Evolutionary conservation across 495 filamentous ascomycete species (phyloP).

Genomic region (Pyronema domesticum): DNA sequence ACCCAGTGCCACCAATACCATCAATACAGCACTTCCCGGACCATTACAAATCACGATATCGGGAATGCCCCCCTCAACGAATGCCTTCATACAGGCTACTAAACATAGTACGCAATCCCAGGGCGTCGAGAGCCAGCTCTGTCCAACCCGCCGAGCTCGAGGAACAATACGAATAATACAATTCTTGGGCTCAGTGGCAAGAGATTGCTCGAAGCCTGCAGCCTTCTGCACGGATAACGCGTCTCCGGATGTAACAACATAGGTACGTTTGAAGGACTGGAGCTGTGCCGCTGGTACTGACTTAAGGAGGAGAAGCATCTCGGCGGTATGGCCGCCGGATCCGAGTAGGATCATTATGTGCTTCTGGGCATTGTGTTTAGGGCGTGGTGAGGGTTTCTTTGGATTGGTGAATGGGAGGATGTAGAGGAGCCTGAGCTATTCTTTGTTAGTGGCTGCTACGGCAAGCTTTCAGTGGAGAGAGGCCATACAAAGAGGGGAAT

Average conservation of each 20-base stretch:
- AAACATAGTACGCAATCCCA: conserved; percentile 17
- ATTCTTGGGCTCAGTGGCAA: conserved; percentile 11
- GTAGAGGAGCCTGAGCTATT: conserved; percentile 34
- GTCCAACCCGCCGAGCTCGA: conserved; percentile 46
- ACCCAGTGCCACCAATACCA: conserved; percentile 38
- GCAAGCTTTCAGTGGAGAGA: conserved; percentile 4
- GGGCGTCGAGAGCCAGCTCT: conserved; percentile 43
- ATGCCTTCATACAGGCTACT: conserved; percentile 10
- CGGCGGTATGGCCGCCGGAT: conserved; percentile 82
- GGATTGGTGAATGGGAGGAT: conserved; percentile 29
- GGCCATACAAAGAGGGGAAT: conserved; percentile 5
- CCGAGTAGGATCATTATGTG: conserved; percentile 75
- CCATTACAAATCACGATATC: conserved; percentile 76
- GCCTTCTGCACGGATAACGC: conserved; percentile 50
- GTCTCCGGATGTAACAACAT: conserved; percentile 64
- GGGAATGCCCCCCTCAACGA: conserved; percentile 28
- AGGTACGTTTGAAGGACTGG: conserved; percentile 52
- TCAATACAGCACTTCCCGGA: conserved; percentile 67
- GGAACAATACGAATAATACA: conserved; percentile 33
- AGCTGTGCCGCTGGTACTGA: conserved; percentile 24
- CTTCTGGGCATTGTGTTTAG: conserved; percentile 13
- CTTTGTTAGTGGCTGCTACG: background rate
- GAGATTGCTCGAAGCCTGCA: conserved; percentile 39
- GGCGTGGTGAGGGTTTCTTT: conserved; percentile 11
- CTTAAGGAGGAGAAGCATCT: conserved; percentile 70